Percentiles rank a stretch among this genome's conserved stretches.
These are phyloP conservation scores for Cercospora zeae-maydis DNA, from an alignment of 2,329 filamentous ascomycete species.

Conservation along the genomic window DNA sequence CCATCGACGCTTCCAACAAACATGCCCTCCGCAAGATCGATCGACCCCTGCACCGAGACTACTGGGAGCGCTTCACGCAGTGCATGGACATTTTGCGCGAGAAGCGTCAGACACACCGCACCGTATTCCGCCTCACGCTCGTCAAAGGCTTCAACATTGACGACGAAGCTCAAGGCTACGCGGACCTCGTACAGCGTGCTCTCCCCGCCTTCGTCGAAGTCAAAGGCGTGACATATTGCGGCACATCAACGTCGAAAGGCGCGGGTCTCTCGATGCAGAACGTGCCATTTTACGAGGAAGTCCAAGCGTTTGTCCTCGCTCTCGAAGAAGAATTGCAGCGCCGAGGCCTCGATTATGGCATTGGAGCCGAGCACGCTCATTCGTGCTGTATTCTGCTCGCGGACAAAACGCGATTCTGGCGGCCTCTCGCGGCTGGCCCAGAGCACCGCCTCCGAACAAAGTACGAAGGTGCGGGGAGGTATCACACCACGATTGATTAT, in stretches of 20 bases:
- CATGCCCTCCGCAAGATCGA: conserved; percentile 87
- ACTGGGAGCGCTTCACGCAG: conserved; percentile 91
- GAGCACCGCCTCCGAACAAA: neutral
- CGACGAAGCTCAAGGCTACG: conserved; percentile 86
- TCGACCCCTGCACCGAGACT: conserved; percentile 87
- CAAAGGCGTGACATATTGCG: conserved; percentile 96
- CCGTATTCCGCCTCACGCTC: conserved; percentile 89
- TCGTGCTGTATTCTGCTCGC: conserved; percentile 89
- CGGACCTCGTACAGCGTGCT: conserved; percentile 78
- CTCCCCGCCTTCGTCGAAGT: conserved; percentile 91
- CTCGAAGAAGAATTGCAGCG: conserved; percentile 65
- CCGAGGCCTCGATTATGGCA: conserved; percentile 77
- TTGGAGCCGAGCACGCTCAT: conserved; percentile 92
- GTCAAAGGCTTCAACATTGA: conserved; percentile 98
- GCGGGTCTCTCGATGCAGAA: conserved; percentile 95
- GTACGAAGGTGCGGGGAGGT: conserved; percentile 57
- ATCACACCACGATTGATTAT: conserved; percentile 92
- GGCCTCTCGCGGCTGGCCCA: conserved; percentile 30
- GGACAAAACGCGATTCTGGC: conserved; percentile 68
- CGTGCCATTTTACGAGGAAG: conserved; percentile 92
- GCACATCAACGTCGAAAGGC: conserved; percentile 76
- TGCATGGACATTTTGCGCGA: conserved; percentile 86
- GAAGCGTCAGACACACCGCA: conserved; percentile 79
- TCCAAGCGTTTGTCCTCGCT: conserved; percentile 74
- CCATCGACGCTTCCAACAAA: conserved; percentile 88